phyloP scores from a whole-genome alignment of 345 rosid genomes.

The Eucalyptus pauciflora region DNA sequence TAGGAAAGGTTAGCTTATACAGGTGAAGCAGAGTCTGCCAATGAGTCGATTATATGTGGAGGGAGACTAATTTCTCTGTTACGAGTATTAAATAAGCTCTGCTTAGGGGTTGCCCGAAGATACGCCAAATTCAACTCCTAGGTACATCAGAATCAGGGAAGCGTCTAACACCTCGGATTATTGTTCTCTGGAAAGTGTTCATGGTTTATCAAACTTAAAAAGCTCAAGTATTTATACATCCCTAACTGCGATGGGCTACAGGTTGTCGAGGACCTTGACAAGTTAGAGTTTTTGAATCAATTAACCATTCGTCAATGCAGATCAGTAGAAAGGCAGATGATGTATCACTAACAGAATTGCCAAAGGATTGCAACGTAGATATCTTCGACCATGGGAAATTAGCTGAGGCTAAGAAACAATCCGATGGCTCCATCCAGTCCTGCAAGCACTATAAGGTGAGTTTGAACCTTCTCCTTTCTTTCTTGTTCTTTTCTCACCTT shows the following conservation, averaged over 20 bases:
- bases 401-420: neutral
- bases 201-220: neutral
- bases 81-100: neutral
- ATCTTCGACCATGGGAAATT: neutral
- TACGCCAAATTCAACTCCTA: neutral
- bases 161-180: accelerated
- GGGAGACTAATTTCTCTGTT: neutral
- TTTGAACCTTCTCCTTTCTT: neutral
- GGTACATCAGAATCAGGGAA: neutral
- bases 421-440: neutral
- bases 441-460: neutral
- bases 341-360: neutral
- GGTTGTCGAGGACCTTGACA: neutral
- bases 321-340: neutral
- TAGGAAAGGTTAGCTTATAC: neutral
- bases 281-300: neutral
- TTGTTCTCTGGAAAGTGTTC: accelerated
- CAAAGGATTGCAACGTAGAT: neutral
- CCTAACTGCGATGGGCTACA: neutral
- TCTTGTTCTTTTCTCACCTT: no score
- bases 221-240: neutral
- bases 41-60: neutral
- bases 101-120: neutral
- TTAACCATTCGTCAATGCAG: accelerated
- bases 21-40: neutral